Base-by-base conservation (phyloP, 257 asterid genomes). In the Anisodus acutangulus region DNA sequence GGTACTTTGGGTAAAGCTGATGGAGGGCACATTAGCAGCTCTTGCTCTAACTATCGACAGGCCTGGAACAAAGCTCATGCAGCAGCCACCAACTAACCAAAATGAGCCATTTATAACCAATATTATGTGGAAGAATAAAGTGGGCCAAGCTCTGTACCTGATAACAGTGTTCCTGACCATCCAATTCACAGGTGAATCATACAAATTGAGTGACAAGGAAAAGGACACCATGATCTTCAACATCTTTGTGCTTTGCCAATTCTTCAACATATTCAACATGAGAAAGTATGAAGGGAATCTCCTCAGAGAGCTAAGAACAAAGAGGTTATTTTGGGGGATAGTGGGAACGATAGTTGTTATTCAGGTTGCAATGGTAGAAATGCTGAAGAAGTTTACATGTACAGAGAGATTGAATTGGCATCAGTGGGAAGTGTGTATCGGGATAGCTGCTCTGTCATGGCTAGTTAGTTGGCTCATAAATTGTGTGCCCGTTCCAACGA, bases 1-100 rank as follows among this genome's bases (percentile, higher is more conserved):
- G 84, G 71, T 95, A 17, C 90, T 95, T 39, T 95, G 98, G 98
- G 96, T 89, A 45, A 95, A 93, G 84, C 89, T 95, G 59, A 92
- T 95, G 35, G 91, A 93, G 88, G 97, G 92, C 79, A 89, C 93
- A 6, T 45, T 95, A 41, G 98, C 94, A n/a, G 94, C 96, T 1
- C 79, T 93, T 37, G 98, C 95, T 31, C 71, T 95, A 57, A 92
- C 94, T 12, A 90, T 91, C 0, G 96, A 95, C 22, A 74, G 86
- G 68, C 97, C 95, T 0, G 83, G 84, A 8, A 64, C 85, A 0
- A 92, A 89, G 69, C 91, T 93, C 47, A 87, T 90, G 89, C 84
- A 83, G 6, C 83, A 87, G 0, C 91, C 90, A 2, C 93, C 92
- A 0, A 92, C 90, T 5, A 90, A 89, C 0, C 79, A 90, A 13